phyloP scores from a whole-genome alignment of 352 stramenopile genomes.

The Globisporangium sylvaticum region DNA sequence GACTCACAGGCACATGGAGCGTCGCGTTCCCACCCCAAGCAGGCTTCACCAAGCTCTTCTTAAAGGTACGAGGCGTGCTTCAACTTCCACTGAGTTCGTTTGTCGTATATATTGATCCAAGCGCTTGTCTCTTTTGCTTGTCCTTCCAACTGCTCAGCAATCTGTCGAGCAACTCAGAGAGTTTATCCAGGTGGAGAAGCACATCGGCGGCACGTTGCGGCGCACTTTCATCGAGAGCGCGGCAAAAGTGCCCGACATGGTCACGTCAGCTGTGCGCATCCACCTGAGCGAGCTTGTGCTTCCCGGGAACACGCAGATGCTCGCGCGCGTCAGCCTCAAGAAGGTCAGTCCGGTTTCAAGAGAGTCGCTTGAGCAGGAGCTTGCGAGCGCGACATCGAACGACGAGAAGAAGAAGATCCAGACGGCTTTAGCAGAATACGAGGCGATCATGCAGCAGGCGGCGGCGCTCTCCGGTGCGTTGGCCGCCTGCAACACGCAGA shows the following conservation, averaged over 20 bases:
- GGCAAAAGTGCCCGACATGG: slow-evolving; percentile 25
- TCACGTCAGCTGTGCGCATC: slow-evolving; percentile 31
- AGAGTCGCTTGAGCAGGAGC: slow-evolving; percentile 54
- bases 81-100: not conserved
- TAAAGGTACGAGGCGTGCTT: slow-evolving; percentile 31
- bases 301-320: slow-evolving; percentile 26
- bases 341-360: slow-evolving; percentile 29
- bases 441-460: slow-evolving; percentile 27
- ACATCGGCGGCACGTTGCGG: slow-evolving; percentile 25
- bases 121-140: not conserved
- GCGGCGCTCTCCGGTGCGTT: slow-evolving; percentile 24
- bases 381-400: slow-evolving; percentile 37
- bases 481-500: slow-evolving; percentile 20
- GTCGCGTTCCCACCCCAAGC: slow-evolving; percentile 32
- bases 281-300: slow-evolving; percentile 32
- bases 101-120: not conserved
- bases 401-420: slow-evolving; percentile 82
- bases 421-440: slow-evolving; percentile 57
- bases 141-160: slow-evolving; percentile 17
- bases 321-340: slow-evolving; percentile 14
- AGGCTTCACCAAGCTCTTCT: slow-evolving; percentile 29
- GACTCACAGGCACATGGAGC: slow-evolving; percentile 41
- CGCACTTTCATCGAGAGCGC: slow-evolving; percentile 28
- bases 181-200: slow-evolving; percentile 50
- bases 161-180: slow-evolving; percentile 34